Percentiles rank a stretch among this genome's conserved stretches.
These are phyloP conservation scores for Alternaria sp. DNA, from an alignment of 2,329 filamentous ascomycete genomes.

Conservation along the genomic window DNA sequence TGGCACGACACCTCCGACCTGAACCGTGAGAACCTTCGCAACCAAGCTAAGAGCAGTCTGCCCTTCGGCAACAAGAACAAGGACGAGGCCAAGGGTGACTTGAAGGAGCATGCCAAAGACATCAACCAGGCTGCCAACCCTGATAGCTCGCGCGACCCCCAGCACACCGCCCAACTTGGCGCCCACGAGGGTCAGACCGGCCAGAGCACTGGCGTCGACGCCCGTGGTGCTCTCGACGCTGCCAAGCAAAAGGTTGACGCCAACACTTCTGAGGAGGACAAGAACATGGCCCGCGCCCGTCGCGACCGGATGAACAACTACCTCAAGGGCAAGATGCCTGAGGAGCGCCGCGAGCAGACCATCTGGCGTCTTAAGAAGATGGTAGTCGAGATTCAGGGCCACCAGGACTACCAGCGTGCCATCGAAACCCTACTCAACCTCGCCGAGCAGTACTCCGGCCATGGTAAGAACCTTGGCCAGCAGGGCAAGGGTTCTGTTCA, in stretches of 20 bases:
- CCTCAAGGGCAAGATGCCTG: conserved; percentile 82
- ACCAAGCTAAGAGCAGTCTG: conserved; percentile 67
- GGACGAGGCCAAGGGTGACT: conserved; percentile 58
- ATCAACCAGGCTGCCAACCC: conserved; percentile 65
- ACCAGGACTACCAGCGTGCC: conserved; percentile 91
- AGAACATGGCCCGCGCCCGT: conserved; percentile 49
- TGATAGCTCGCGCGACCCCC: conserved; percentile 60
- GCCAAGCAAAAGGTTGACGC: conserved; percentile 65
- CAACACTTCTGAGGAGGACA: conserved; percentile 69
- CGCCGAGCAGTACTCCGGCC: conserved; percentile 82
- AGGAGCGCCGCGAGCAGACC: conserved; percentile 90
- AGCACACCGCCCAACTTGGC: conserved; percentile 60
- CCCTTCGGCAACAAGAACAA: conserved; percentile 63
- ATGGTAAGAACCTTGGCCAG: conserved; percentile 69
- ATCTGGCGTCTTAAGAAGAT: conserved; percentile 97
- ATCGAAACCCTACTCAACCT: conserved; percentile 84
- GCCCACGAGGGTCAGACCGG: conserved; percentile 58
- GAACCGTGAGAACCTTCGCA: conserved; percentile 71
- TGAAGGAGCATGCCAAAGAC: conserved; percentile 62
- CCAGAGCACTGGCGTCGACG: conserved; percentile 58
- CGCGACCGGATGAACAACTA: conserved; percentile 71
- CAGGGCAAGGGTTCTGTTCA: conserved; percentile 73
- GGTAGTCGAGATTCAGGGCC: conserved; percentile 94
- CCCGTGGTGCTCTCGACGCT: conserved; percentile 56
- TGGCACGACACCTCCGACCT: conserved; percentile 90